Base-by-base conservation (phyloP, 1,284 basidiomycete genomes). In the Cystobasidiaceae sp. region DNA sequence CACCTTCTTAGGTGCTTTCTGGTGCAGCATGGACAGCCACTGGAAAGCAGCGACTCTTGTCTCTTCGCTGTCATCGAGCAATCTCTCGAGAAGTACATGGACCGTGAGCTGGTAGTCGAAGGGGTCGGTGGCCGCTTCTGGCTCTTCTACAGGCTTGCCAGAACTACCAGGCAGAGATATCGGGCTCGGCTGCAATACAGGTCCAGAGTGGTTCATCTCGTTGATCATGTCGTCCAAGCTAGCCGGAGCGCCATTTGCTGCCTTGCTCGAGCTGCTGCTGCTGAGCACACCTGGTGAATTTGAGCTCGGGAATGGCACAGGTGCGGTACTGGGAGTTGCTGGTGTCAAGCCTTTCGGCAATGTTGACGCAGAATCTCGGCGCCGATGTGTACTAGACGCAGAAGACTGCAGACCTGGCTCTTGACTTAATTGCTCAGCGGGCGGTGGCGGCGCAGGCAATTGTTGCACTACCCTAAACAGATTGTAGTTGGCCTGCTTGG, bases 21-120 rank as follows among this genome's bases (percentile, higher is more conserved):
- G 88, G 78, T 99, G 96, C 58, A 99, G 79, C 96, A 99, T 99
- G 55, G 97, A 86, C 32, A 99, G 80, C 96, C 96, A 99, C 78
- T 96, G 93, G 70, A 99, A 79, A 3, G 94, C 93, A 25, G 92
- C 90, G 5, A 98, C 90, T 44, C 94, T 81, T 0, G 96, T 97
- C 75, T 97, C 92, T 73, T 96, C 94, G 74, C 92, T 91, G 77
- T 97, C 93, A 77, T 91, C 93, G 75, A 97, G 76, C 74, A 99
- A 93, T 73, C 97, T 93, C 57, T 96, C 80, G 1, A 92, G 97
- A 68, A 99, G 79, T 50, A 89, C 89, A 73, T 89, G 90, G 58
- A 98, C 93, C 0, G 93, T 97, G 21, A 85, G 83, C 70, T 90
- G 86, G 73, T 96, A 96, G 75, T 97, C 92, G 73, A 99, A 65